Percentiles rank a stretch among this genome's conserved stretches.
Evolutionary conservation across 345 rosid genomes (phyloP).

Genomic region (Hypericum androsaemum): DNA sequence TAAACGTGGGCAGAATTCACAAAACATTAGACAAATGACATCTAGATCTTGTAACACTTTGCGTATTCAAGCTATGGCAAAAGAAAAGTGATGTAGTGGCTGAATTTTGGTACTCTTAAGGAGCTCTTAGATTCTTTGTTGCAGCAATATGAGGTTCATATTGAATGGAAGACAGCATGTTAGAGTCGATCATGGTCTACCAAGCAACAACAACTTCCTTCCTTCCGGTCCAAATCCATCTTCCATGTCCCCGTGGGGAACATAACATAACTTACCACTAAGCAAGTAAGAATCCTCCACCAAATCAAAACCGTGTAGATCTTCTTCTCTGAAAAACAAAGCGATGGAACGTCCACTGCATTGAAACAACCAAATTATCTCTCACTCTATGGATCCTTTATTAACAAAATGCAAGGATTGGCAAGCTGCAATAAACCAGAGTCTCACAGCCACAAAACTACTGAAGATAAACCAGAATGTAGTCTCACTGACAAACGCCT

Average conservation of each 20-base stretch:
- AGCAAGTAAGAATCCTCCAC: constrained; percentile 20
- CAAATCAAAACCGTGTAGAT: constrained; percentile 18
- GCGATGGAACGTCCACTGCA: constrained; percentile 20
- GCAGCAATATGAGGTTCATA: no score
- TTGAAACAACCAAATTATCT: neutral
- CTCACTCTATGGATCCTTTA: neutral
- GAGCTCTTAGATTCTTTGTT: no score
- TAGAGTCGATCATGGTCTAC: no score
- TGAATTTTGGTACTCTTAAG: no score
- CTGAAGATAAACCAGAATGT: constrained; percentile 18
- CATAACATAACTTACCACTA: constrained; percentile 10
- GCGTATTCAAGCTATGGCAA: no score
- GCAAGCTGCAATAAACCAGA: neutral
- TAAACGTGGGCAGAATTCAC: neutral
- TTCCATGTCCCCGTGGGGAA: no score
- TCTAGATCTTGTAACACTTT: no score
- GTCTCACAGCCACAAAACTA: constrained; percentile 18
- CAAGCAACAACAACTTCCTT: no score
- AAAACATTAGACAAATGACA: no score
- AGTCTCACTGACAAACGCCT: constrained; percentile 18
- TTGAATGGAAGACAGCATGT: no score
- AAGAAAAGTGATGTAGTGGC: no score
- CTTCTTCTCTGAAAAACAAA: constrained; percentile 18
- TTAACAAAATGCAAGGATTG: neutral
- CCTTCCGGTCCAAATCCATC: no score